Base-by-base conservation (phyloP, 768 basidiomycete species). In the Cystofilobasidium bisporidii region DNA sequence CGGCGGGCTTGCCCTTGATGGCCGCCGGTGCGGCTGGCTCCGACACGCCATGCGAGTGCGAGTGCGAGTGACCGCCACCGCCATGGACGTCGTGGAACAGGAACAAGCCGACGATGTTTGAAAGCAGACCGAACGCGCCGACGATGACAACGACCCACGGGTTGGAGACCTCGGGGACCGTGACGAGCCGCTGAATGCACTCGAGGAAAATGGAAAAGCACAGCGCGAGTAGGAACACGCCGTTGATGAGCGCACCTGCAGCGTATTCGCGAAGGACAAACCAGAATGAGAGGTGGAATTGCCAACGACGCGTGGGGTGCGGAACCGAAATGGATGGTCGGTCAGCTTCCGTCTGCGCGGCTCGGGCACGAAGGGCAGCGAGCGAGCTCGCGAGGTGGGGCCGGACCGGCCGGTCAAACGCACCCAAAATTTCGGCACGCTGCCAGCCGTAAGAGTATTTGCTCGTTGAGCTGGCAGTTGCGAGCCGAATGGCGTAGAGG, bases 391-490 rank as follows among this genome's bases (percentile, higher is more conserved):
- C 45, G 61, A 32, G 43, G 10, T 33, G 12, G 26, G 18, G 45
- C 38, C 28, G 41, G 62, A 14, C 45, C 45, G 32, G 26, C 30
- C 53, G 3, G 26, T 8, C 26, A 28, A 8, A 55, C 63, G 50
- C 33, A 64, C 65, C 93, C 10, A 97, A 83, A 70, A 96, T 93
- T 75, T 96, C 93, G 22, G 96, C 96, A 70, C 96, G 83, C 77
- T 98, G 93, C 94, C 93, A 98, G n/a, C 93, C 94, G 76, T 98
- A 98, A 33, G 94, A 91, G 77, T 96, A 96, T n/a, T 71, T 72
- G n/a, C 71, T 63, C 3, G 60, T 85, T 0, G 77, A 77, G 36
- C 74, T 73, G 17, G 73, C 74, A 24, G 75, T 76, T 24, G 75
- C 76, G 55, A 77, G 74, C 68, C 86, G 89, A 79, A 93, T 90